Base-by-base conservation (phyloP, 352 stramenopile genomes). In the Phytopythium ostracodes region DNA sequence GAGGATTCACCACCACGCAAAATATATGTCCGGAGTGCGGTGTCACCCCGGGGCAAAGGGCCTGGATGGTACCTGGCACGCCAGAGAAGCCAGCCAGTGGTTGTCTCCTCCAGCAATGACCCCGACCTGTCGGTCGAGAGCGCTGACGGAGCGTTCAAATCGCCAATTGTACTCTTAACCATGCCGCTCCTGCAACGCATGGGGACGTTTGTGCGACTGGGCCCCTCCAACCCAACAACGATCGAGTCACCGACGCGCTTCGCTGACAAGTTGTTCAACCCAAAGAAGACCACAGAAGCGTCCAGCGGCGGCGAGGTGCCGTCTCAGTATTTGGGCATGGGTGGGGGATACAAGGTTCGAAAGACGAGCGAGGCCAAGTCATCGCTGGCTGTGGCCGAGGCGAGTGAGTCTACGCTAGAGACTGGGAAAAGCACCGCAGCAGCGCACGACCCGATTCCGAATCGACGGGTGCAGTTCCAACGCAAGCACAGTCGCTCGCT, bases 231-330 rank as follows among this genome's bases (percentile, higher is more conserved):
- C 25, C 18, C 22, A 27, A 11, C 46, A 53, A 4, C 46, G 12
- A 66, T 63, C 14, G 29, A 56, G n/a, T 76, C 69, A 1, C 62
- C 66, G n/a, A 73, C 69, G n/a, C 62, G 57, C 1, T 73, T 68
- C 38, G 63, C 69, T 10, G 69, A 73, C 52, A 49, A 71, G 8
- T 56, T 76, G 12, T 73, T 71, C 55, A 40, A 61, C 18, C 44
- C 27, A 11, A 57, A 57, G 51, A 57, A 20, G 51, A 36, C 24
- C 25, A 22, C 36, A 6, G 27, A n/a, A 18, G 47, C 17, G 0
- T 54, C 47, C 4, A 18, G 25, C 0, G 25, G 11, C 5, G 47
- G n/a, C 3, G 25, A 54, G 1, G 4, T 14, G 47, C 3, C 2
- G 47, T 10, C 24, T 15, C 47, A 33, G 6, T 24, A 29, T 3